Evolutionary conservation across 176 grass and related monocot species (phyloP).

Genomic region (Cymbopogon citratus): DNA sequence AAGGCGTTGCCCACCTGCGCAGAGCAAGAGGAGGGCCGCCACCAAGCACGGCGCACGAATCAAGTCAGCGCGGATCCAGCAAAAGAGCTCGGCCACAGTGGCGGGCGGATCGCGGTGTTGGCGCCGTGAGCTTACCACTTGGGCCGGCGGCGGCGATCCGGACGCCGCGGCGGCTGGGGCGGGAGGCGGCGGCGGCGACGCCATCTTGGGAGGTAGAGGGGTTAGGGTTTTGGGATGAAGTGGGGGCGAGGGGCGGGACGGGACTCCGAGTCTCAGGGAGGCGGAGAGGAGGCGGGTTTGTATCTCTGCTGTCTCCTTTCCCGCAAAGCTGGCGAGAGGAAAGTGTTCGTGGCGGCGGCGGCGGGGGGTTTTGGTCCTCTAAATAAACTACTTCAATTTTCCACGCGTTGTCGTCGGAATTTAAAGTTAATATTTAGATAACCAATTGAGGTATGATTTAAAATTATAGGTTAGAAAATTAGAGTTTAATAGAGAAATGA

Average conservation of each 20-base stretch:
- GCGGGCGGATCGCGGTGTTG: not conserved
- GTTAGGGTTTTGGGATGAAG: slow-evolving; percentile 29
- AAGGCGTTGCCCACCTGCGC: slow-evolving; percentile 93
- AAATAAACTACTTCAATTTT: no score
- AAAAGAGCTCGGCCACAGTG: not conserved
- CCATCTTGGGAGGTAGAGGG: slow-evolving; percentile 10
- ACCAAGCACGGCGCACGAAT: not conserved
- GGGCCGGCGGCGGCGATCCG: slow-evolving; percentile 35
- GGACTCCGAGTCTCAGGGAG: not conserved
- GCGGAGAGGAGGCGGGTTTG: not conserved
- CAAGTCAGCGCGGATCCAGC: slow-evolving; percentile 20
- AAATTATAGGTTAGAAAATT: no score
- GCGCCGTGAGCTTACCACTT: slow-evolving; percentile 40
- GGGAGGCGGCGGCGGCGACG: slow-evolving; percentile 27
- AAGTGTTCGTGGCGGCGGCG: not conserved
- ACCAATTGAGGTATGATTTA: no score
- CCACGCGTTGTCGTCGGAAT: no score
- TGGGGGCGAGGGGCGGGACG: not conserved
- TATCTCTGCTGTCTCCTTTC: not conserved
- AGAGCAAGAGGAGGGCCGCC: not conserved
- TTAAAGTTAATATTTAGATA: no score
- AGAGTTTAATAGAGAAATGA: no score
- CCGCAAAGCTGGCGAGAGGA: slow-evolving; percentile 19
- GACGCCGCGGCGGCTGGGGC: slow-evolving; percentile 9
- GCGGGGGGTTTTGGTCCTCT: no score